Percentiles rank a stretch among this genome's conserved stretches.
Evolutionary conservation across 2,329 filamentous ascomycete species (phyloP).

Genomic region (Cladobotryum mycophilum): DNA sequence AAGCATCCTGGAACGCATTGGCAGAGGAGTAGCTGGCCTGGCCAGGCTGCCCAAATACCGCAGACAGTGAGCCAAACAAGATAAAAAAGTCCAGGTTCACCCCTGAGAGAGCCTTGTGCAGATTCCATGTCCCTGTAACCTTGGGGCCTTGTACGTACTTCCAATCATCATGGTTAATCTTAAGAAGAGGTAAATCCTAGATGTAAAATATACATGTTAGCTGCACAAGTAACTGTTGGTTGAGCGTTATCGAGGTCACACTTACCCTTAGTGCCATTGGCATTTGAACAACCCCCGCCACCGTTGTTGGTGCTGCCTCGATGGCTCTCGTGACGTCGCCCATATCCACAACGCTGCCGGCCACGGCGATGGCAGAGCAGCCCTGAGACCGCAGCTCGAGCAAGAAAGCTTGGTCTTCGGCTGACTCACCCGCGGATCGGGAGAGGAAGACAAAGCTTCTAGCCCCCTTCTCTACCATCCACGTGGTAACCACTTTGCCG

Average conservation of each 20-base stretch:
- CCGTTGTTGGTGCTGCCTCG: conserved; percentile 15
- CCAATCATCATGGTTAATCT: conserved; percentile 29
- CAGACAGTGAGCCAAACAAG: conserved; percentile 25
- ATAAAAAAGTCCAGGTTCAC: conserved; percentile 28
- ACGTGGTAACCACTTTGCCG: conserved; percentile 12
- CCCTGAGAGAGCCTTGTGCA: conserved; percentile 18
- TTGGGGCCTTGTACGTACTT: conserved; percentile 20
- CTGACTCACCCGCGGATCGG: conserved; percentile 3
- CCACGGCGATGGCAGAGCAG: conserved; percentile 16
- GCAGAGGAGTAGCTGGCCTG: conserved; percentile 35
- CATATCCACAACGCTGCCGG: conserved; percentile 8
- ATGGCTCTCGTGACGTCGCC: conserved; percentile 8
- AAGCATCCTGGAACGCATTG: conserved; percentile 34
- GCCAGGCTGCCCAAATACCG: conserved; percentile 24
- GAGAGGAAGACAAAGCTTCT: conserved; percentile 20
- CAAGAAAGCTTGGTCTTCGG: conserved; percentile 9
- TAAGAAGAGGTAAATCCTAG: conserved; percentile 4
- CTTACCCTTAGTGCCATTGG: conserved; percentile 26
- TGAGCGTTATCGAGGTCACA: neutral
- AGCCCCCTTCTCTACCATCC: conserved; percentile 19
- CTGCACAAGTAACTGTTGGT: neutral
- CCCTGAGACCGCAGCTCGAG: conserved; percentile 16
- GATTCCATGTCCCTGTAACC: conserved; percentile 26
- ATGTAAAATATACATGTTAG: neutral
- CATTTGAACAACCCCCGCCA: conserved; percentile 31